Base-by-base conservation (phyloP, 306 rosid species). In the Quercus robur region DNA sequence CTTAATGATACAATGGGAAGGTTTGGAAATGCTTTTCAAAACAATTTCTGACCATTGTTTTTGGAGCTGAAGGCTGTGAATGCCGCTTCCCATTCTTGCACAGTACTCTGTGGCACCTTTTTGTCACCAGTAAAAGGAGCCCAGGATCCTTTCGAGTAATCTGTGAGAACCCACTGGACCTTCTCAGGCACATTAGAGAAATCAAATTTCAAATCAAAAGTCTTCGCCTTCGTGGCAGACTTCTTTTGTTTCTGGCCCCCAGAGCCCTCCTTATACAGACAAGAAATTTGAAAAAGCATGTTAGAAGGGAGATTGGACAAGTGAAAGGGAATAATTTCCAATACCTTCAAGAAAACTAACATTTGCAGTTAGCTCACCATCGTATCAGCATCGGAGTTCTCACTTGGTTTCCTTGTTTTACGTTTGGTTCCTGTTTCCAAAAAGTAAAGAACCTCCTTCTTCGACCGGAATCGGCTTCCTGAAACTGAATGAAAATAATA, bases 91-190 rank as follows among this genome's bases (percentile, higher is more conserved):
- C 92, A 89, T 71, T 86, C 89, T 44, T 74, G 78, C 54, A 69
- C 75, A 0, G 84, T 54, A 8, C 87, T 56, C 23, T 85, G 83
- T 0, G 89, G 59, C 25, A 89, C 87, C 64, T 81, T 84, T 51
- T 75, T 74, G 13, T 79, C 81, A 30, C 64, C 81, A 3, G 85
- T 71, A 31, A 41, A 89, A 23, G 92, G 90, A n/a, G 86, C 81
- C 92, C 90, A 89, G 8, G 86, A 76, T 17, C 80, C 86, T 25
- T 68, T 35, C 51, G 89, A 25, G 62, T 73, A 69, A 70, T 81
- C 90, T 25, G 88, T 57, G 71, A 89, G 87, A 85, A 87, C 87
- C 92, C 92, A 89, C 64, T 78, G 77, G 1, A 89, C 92, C 75
- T 83, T 87, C 61, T 81, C 87, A 1, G 92, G 90, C 56, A 81